These are phyloP conservation scores for Marsdenia floribunda DNA, from an alignment of 257 asterid genomes.

Conservation along the genomic window DNA sequence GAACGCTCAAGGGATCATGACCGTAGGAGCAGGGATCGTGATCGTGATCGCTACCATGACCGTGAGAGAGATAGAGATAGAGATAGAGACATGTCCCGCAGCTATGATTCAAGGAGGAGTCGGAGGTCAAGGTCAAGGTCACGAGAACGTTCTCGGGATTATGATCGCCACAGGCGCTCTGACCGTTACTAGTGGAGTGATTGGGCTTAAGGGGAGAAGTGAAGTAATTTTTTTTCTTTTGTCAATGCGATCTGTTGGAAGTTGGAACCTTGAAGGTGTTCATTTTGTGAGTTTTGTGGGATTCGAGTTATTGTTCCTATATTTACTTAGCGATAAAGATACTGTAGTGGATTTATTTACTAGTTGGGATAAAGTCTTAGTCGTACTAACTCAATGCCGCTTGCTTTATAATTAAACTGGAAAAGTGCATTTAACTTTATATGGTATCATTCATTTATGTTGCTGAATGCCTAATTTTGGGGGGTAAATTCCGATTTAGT, in stretches of 20 bases:
- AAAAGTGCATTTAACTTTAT: background rate
- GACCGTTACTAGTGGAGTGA: constrained; percentile 44
- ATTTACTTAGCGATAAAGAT: background rate
- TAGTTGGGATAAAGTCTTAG: background rate
- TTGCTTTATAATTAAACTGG: background rate
- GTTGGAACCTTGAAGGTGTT: constrained; percentile 1
- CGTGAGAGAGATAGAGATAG: constrained; percentile 52
- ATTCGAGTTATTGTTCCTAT: background rate
- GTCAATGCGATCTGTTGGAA: constrained; percentile 14
- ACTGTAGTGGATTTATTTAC: no score
- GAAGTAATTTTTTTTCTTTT: constrained; percentile 11
- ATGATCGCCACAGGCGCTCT: constrained; percentile 78
- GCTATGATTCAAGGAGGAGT: constrained; percentile 71
- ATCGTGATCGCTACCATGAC: constrained; percentile 36
- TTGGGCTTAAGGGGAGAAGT: constrained; percentile 9
- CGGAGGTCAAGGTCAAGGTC: constrained; percentile 89
- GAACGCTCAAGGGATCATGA: constrained; percentile 60
- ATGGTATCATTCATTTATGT: background rate
- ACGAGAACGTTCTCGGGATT: constrained; percentile 75
- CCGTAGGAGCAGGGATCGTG: constrained; percentile 24
- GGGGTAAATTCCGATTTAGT: background rate
- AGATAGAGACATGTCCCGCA: constrained; percentile 61
- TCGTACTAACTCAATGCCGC: background rate
- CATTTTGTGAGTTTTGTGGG: constrained; percentile 3
- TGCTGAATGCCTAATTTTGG: background rate